These are phyloP conservation scores for Heliosperma pusillum DNA, from an alignment of 148 eudicot species.

Conservation along the genomic window DNA sequence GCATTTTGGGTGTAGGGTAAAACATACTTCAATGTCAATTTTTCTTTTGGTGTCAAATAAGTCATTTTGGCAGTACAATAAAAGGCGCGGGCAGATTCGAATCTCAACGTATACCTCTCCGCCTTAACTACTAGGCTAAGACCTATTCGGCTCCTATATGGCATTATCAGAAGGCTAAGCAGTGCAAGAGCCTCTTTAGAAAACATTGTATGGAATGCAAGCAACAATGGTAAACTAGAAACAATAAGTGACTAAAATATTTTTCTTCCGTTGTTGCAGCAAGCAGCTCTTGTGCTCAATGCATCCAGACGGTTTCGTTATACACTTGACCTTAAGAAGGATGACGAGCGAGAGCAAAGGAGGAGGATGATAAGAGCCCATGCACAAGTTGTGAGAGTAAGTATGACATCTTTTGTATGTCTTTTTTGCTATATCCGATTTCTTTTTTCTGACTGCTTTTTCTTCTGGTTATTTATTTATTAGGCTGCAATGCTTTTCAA, in stretches of 20 bases:
- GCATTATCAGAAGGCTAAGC: no score
- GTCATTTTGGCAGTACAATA: no score
- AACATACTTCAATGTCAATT: no score
- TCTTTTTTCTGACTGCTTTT: slow-evolving; percentile 12
- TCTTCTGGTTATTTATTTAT: slow-evolving; percentile 8
- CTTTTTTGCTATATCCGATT: not conserved
- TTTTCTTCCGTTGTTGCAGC: slow-evolving; percentile 41
- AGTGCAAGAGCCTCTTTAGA: no score
- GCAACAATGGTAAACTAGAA: not conserved
- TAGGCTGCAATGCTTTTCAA: slow-evolving; percentile 97
- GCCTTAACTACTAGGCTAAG: no score
- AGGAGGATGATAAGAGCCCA: slow-evolving; percentile 92
- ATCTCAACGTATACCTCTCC: no score
- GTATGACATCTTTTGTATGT: not conserved
- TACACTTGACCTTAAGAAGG: slow-evolving; percentile 71
- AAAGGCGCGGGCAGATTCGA: no score
- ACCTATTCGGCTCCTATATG: no score
- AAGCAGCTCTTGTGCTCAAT: slow-evolving; percentile 95
- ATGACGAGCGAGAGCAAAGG: slow-evolving; percentile 68
- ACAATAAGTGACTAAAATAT: not conserved
- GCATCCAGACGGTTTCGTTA: slow-evolving; percentile 94
- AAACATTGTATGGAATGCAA: no score
- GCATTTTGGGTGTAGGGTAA: no score
- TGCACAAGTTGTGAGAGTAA: slow-evolving; percentile 94
- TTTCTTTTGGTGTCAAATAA: not conserved